A percentile compares a stretch with the other conserved stretches of the same genome.
These are phyloP conservation scores for Mycothermus thermophilus DNA, from an alignment of 495 filamentous ascomycete species.

Conservation along the genomic window DNA sequence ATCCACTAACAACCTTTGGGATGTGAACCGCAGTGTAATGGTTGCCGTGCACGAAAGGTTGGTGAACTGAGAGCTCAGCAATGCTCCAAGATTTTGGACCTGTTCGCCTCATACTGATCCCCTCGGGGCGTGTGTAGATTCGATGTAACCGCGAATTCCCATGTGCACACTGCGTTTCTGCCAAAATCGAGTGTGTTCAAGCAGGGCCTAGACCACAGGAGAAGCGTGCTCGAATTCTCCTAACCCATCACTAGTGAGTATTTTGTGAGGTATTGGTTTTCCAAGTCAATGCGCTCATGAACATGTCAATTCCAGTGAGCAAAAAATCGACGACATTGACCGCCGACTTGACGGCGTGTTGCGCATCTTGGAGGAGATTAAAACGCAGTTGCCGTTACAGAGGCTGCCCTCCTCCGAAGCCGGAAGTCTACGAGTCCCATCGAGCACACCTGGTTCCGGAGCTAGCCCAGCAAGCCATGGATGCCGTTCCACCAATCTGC, in stretches of 20 bases:
- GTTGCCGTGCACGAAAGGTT: constrained; percentile 12
- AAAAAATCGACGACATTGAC: constrained; percentile 53
- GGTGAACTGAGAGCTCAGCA: too few relatives aligned
- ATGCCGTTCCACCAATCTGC: neutral
- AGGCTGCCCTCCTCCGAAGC: neutral
- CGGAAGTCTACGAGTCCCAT: neutral
- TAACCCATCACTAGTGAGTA: constrained; percentile 13
- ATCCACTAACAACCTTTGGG: too few relatives aligned
- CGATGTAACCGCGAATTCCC: constrained; percentile 32
- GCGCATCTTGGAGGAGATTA: constrained; percentile 28
- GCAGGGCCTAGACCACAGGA: constrained; percentile 6
- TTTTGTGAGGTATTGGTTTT: neutral
- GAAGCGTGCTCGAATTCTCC: constrained; percentile 10
- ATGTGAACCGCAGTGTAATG: constrained; percentile 12
- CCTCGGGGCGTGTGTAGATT: constrained; percentile 38
- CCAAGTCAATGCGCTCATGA: neutral
- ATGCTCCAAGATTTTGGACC: too few relatives aligned
- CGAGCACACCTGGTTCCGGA: neutral
- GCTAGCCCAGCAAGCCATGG: neutral
- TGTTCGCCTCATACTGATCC: too few relatives aligned
- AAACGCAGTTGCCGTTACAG: constrained; percentile 6
- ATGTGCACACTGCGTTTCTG: constrained; percentile 12
- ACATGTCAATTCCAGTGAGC: constrained; percentile 31
- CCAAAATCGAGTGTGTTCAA: constrained; percentile 14
- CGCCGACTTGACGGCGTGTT: constrained; percentile 45